phyloP scores from a whole-genome alignment of 139 green algal species.

The Volvox reticuliferus region DNA sequence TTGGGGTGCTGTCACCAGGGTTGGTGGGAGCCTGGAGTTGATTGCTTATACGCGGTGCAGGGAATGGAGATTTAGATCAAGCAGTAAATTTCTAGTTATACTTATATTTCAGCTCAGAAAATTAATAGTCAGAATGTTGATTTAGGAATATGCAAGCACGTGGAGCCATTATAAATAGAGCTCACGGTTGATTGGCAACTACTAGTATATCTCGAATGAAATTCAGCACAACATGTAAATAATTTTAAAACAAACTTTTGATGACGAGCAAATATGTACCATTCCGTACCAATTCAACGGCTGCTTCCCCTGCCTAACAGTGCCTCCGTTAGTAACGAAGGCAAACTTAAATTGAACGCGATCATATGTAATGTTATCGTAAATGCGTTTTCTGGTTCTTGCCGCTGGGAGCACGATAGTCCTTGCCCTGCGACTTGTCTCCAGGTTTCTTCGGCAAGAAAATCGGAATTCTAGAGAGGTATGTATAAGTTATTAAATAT shows the following conservation, averaged over 20 bases:
- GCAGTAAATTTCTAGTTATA: too few relatives aligned
- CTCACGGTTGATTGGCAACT: too few relatives aligned
- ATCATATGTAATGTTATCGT: not conserved
- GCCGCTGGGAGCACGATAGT: conserved; percentile 3
- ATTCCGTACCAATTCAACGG: not conserved
- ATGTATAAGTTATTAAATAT: not conserved
- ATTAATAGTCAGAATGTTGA: too few relatives aligned
- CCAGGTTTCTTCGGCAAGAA: not conserved
- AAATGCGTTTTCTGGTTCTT: conserved; percentile 13
- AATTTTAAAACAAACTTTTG: not conserved
- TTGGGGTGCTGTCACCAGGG: too few relatives aligned
- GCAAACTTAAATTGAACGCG: not conserved
- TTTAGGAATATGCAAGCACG: too few relatives aligned
- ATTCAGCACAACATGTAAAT: not conserved
- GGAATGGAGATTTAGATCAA: too few relatives aligned
- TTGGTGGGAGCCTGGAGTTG: too few relatives aligned
- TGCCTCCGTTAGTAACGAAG: not conserved
- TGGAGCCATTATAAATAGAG: too few relatives aligned
- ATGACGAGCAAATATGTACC: not conserved
- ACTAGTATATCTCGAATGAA: not conserved
- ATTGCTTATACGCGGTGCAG: too few relatives aligned
- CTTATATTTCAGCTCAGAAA: too few relatives aligned
- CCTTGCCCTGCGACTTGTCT: not conserved
- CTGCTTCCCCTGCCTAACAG: not conserved
- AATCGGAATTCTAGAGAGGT: not conserved